Evolutionary conservation across 2,329 filamentous ascomycete species (phyloP), one percentile per base, ranked within the genome.

Genomic region (Ascochyta rabiei): DNA sequence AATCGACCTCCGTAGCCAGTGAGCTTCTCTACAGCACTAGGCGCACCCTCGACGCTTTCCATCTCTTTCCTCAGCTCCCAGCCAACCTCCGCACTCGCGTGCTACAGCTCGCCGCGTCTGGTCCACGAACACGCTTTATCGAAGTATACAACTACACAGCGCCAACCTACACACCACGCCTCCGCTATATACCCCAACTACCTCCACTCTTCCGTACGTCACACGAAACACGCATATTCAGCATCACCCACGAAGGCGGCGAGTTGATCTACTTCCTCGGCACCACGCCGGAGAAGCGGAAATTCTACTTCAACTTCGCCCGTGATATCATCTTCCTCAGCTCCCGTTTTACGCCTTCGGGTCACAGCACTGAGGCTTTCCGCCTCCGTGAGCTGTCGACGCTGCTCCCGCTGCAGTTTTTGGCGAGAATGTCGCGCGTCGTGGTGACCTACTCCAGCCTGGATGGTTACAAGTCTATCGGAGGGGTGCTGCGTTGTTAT

Each of bases 401-500:
- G 8, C 12, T 52, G 48, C 40, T 24, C 7, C 19, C 6, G 34
- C 34, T 28, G 3, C 31, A 30, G 2, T 57, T 56, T 18, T 4
- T 34, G 31, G 30, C 35, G 9, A 16, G 15, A 8, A 1, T 34
- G 16, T 2, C 2, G 9, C 31, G 31, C 16, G 6, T 34, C 2
- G 26, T 28, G 26, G 16, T 34, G 31, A 34, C 15, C 16, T n/a
- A n/a, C 31, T 18, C 31, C 31, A 16, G 8, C 5, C 31, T 34
- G 2, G 31, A 34, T 34, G 31, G 4, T 34, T 15, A 7, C 2
- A 34, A 16, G 31, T 4, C 15, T 16, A 0, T 47, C 59, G 4
- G 56, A 62, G 39, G 49, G 37, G n/a, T 23, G 62, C 34, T 62
- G 56, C 46, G 23, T 62, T 13, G 53, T 46, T 6, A 59, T 60